These are phyloP conservation scores for Gautieria morchelliformis DNA, from an alignment of 768 basidiomycete genomes.

Conservation along the genomic window DNA sequence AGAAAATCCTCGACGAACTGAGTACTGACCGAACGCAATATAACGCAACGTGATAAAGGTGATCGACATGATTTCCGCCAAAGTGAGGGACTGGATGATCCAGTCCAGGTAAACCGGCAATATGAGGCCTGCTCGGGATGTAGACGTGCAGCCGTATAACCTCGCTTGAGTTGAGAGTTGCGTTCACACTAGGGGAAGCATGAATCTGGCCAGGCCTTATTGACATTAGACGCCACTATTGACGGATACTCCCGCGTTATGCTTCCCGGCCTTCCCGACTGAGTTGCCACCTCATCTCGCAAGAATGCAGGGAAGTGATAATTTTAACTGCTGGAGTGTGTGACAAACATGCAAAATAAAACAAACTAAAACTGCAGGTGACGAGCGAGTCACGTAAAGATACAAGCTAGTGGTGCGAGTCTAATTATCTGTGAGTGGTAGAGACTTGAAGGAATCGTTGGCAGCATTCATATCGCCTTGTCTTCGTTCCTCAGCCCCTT, in stretches of 20 bases:
- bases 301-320: background rate
- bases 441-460: background rate
- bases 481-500: background rate
- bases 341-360: background rate
- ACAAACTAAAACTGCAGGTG: background rate
- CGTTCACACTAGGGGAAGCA: background rate
- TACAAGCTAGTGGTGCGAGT: no score
- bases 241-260: background rate
- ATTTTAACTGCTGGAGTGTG: background rate
- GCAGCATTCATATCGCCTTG: background rate
- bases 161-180: background rate
- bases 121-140: slow-evolving; percentile 3
- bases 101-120: slow-evolving; percentile 2
- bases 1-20: background rate
- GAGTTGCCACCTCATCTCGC: background rate
- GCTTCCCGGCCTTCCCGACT: background rate
- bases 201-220: background rate
- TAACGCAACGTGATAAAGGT: slow-evolving; percentile 45
- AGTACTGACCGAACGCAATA: slow-evolving; percentile 46
- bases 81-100: slow-evolving; percentile 21
- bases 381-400: no score
- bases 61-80: slow-evolving; percentile 30
- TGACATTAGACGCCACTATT: background rate
- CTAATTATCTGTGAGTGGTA: background rate
- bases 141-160: background rate